phyloP scores from a whole-genome alignment of 176 grass and related monocot species.

The Carex littledalei region DNA sequence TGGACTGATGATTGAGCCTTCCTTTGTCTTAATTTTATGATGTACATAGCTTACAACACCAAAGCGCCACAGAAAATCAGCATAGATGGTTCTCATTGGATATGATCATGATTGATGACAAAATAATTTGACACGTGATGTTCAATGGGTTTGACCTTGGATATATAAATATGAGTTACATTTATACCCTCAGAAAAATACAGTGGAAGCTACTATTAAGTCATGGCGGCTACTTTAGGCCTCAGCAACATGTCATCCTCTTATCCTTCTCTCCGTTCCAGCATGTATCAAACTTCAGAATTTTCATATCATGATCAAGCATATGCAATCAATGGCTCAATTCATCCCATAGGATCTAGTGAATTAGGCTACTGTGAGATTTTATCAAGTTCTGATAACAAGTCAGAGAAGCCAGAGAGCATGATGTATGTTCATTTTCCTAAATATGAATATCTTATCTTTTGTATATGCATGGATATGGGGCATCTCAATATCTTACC shows the following conservation, averaged over 20 bases:
- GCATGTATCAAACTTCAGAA: neutral
- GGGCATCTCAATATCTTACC: neutral
- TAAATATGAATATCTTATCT: neutral
- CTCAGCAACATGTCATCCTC: conserved; percentile 11
- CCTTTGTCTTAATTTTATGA: neutral
- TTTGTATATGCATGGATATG: too few species aligned
- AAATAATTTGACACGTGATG: conserved; percentile 18
- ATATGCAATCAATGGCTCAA: neutral
- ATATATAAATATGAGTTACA: neutral
- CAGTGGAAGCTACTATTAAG: neutral
- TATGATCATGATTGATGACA: neutral
- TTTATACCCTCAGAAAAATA: neutral
- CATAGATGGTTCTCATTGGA: too few species aligned
- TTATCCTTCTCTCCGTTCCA: conserved; percentile 15
- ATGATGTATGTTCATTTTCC: conserved; percentile 11
- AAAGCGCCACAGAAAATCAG: neutral
- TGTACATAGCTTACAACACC: neutral
- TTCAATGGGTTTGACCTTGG: neutral
- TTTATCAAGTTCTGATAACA: neutral
- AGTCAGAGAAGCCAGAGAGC: conserved; percentile 10
- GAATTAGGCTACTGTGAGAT: neutral
- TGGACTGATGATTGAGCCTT: neutral
- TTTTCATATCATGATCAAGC: conserved; percentile 3
- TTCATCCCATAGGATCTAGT: neutral
- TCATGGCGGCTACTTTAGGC: conserved; percentile 27